Base-by-base conservation (phyloP, 768 basidiomycete species). In the Lenzites betulinus region DNA sequence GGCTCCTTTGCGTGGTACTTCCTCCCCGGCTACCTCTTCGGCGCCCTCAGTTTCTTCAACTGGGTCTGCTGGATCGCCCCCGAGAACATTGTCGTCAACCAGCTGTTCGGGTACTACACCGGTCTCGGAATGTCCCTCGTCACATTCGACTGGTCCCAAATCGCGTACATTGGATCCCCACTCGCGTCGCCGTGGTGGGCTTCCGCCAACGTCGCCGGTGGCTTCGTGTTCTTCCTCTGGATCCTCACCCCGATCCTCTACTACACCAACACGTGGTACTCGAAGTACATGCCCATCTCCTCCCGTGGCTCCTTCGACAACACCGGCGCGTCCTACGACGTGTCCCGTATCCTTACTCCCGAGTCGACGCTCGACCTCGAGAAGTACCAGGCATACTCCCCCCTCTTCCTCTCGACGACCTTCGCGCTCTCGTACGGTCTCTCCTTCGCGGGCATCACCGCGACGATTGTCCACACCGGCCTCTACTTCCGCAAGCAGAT, bases 141-240 rank as follows among this genome's bases (percentile, higher is more conserved):
- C 67, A 90, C 89, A 33, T 91, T 93, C 70, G 91, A 93, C 65
- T 93, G 91, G 92, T 77, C 86, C 2, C 59, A 90, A 70, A 84
- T 88, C 60, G 82, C 86, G 8, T 89, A 86, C 68, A 85, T 84
- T 54, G 83, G 83, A 18, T 84, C 83, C 23, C 91, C 91, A 0
- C 83, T 93, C 47, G 85, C 88, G 6, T 85, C 88, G 11, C 91
- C 91, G 1, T 93, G 89, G 89, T 91, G 89, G 89, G 89, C 88
- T 2, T 84, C 87, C 69, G 89, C 86, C 12, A 91, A 92, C 71
- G 77, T 90, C 54, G 72, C 80, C 2, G 74, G 69, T 49, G 84
- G 87, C 26, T 86, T 91, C 65, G 74, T 86, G 5, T 78, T 87
- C 73, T 83, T 92, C 74, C 88, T 86, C 75, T 92, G 78, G 87